These are phyloP conservation scores for Mucor plumbeus DNA, from an alignment of 371 early-diverging fungal species.

Conservation along the genomic window DNA sequence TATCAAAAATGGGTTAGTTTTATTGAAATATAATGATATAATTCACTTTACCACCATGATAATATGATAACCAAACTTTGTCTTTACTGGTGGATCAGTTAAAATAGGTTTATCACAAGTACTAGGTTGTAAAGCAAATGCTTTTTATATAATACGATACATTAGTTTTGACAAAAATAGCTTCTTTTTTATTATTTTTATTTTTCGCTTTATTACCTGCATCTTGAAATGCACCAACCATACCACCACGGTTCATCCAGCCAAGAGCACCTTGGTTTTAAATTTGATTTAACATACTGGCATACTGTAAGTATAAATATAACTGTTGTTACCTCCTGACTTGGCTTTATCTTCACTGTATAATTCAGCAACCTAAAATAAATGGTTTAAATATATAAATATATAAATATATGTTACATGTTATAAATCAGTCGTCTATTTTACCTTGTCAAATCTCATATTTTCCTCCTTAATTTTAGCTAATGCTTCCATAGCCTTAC, in stretches of 20 bases:
- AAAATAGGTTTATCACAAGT: slow-evolving; percentile 72
- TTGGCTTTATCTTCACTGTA: slow-evolving; percentile 93
- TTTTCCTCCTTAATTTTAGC: slow-evolving; percentile 63
- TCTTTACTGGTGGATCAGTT: slow-evolving; percentile 75
- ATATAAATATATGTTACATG: neutral
- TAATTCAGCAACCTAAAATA: slow-evolving; percentile 71
- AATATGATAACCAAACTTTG: slow-evolving; percentile 79
- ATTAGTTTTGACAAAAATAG: too few species aligned
- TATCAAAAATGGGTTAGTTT: neutral
- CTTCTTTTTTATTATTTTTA: neutral
- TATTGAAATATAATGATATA: neutral
- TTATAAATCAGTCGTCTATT: too few species aligned
- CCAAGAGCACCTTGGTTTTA: slow-evolving; percentile 63
- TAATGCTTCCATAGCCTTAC: slow-evolving; percentile 61
- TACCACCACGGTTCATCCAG: slow-evolving; percentile 86
- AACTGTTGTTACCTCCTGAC: slow-evolving; percentile 50
- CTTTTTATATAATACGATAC: slow-evolving; percentile 33
- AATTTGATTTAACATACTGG: neutral
- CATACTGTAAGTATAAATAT: neutral
- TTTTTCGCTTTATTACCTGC: slow-evolving; percentile 51
- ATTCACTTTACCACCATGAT: slow-evolving; percentile 78
- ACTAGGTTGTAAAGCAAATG: slow-evolving; percentile 83
- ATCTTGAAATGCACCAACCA: slow-evolving; percentile 93
- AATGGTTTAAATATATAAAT: neutral
- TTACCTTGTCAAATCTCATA: slow-evolving; percentile 63